phyloP scores from a whole-genome alignment of 2,329 filamentous ascomycete genomes.

The Cordyceps javanica region DNA sequence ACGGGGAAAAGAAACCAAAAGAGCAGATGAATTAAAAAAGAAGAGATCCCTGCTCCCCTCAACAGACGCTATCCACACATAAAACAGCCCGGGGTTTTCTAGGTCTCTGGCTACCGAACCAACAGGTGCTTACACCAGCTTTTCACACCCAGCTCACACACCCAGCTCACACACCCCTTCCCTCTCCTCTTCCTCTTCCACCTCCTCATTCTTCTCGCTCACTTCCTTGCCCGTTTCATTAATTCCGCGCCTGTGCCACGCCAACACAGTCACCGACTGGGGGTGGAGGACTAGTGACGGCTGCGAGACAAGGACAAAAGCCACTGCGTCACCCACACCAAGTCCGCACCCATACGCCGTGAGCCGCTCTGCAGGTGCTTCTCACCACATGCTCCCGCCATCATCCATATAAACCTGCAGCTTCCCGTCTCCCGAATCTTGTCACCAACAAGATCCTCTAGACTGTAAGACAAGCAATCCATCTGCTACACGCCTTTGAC shows the following conservation, averaged over 20 bases:
- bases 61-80: background rate
- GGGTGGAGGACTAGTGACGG: background rate
- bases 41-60: background rate
- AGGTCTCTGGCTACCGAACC: background rate
- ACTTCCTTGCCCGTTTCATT: background rate
- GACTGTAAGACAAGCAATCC: background rate
- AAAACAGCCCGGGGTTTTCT: background rate
- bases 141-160: background rate
- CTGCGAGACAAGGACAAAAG: background rate
- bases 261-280: background rate
- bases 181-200: background rate
- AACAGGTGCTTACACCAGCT: no score
- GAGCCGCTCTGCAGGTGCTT: background rate
- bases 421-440: background rate
- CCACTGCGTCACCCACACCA: background rate
- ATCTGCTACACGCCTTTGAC: background rate
- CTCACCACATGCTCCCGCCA: background rate
- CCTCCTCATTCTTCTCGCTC: background rate
- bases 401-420: slow-evolving; percentile 6
- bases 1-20: background rate
- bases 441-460: background rate
- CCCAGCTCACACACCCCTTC: background rate
- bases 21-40: background rate
- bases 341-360: background rate
- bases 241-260: background rate